These are phyloP conservation scores for Exobasidium rhododendri DNA, from an alignment of 1,284 basidiomycete genomes.

Conservation along the genomic window DNA sequence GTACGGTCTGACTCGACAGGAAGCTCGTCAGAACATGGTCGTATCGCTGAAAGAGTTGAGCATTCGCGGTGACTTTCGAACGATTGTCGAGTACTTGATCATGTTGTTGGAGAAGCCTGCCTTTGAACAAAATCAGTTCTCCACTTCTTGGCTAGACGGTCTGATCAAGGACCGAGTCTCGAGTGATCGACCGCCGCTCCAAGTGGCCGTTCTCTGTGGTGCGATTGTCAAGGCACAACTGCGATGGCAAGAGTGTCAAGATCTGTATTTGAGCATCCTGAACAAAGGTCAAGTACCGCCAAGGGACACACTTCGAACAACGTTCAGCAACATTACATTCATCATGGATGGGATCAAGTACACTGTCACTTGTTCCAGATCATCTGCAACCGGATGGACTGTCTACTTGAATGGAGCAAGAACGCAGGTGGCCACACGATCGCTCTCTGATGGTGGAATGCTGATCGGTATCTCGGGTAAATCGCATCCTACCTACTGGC, in stretches of 20 bases:
- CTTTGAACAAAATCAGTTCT: constrained; percentile 95
- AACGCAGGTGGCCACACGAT: constrained; percentile 58
- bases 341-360: constrained; percentile 96
- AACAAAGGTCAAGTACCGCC: constrained; percentile 98
- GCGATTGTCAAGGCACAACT: constrained; percentile 90
- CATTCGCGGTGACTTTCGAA: constrained; percentile 98
- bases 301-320: constrained; percentile 90
- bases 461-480: constrained; percentile 86
- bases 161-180: constrained; percentile 93
- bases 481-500: constrained; percentile 97
- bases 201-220: constrained; percentile 90
- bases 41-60: constrained; percentile 96
- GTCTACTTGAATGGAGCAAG: constrained; percentile 89
- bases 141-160: constrained; percentile 97
- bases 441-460: constrained; percentile 90
- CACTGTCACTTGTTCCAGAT: constrained; percentile 91
- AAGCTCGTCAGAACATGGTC: constrained; percentile 98
- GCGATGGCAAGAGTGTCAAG: constrained; percentile 80
- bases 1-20: constrained; percentile 82
- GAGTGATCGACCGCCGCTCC: constrained; percentile 88
- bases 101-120: constrained; percentile 93
- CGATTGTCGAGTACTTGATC: constrained; percentile 91
- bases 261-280: constrained; percentile 89
- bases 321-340: constrained; percentile 78
- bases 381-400: constrained; percentile 82